Evolutionary conservation across 352 stramenopile genomes (phyloP).

Genomic region (Phytophthora nicotianae): DNA sequence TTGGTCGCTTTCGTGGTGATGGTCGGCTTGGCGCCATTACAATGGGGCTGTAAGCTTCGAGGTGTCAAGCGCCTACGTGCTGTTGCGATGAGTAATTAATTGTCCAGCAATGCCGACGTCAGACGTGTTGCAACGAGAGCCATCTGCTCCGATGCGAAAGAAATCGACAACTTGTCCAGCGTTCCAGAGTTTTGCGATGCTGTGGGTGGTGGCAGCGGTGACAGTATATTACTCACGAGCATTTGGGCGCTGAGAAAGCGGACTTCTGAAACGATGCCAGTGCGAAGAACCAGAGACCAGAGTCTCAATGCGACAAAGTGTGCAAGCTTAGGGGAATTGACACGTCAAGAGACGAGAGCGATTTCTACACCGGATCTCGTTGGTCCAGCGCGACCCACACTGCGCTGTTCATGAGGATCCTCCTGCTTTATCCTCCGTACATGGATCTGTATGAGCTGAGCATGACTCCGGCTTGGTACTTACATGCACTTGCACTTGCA

Average conservation of each 20-base stretch:
- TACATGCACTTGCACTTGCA: background rate
- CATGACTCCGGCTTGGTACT: slow-evolving; percentile 8
- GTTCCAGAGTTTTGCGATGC: slow-evolving; percentile 11
- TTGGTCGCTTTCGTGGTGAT: slow-evolving; percentile 13
- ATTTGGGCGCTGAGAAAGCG: slow-evolving; percentile 2
- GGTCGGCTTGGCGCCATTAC: background rate
- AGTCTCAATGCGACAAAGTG: slow-evolving; percentile 25
- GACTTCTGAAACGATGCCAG: slow-evolving; percentile 26
- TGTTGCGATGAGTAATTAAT: slow-evolving; percentile 7
- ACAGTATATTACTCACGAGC: slow-evolving; percentile 17
- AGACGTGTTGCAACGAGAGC: background rate
- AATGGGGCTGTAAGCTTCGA: slow-evolving; percentile 1
- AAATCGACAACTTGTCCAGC: slow-evolving; percentile 11
- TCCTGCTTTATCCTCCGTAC: slow-evolving; percentile 24
- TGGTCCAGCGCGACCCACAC: slow-evolving; percentile 6
- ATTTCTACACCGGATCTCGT: slow-evolving; percentile 22
- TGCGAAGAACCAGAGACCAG: slow-evolving; percentile 13
- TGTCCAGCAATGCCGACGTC: background rate
- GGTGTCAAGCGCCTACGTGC: slow-evolving; percentile 1
- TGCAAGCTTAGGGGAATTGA: slow-evolving; percentile 11
- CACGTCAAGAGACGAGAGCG: slow-evolving; percentile 6
- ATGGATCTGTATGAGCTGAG: slow-evolving; percentile 5
- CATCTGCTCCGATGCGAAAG: slow-evolving; percentile 28
- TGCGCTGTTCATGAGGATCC: slow-evolving; percentile 3
- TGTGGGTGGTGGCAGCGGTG: slow-evolving; percentile 11